Conservation (phyloP, 495 filamentous ascomycete genomes). For the Hypoxylon fuscum region DNA sequence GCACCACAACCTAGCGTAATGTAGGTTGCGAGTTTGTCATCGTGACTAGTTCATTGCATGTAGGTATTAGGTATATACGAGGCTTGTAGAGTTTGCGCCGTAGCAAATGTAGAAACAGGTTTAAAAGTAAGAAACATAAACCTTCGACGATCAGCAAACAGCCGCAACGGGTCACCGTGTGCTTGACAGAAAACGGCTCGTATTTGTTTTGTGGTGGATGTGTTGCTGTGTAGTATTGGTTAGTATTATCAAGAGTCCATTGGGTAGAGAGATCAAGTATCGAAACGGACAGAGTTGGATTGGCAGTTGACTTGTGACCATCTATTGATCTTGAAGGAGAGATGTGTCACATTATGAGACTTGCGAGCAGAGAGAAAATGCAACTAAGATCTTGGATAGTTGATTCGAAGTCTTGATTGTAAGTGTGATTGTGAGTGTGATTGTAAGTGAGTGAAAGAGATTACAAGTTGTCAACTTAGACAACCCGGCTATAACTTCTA, state of each 20-base stretch:
- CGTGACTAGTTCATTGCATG: conserved; percentile 15
- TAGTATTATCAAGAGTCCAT: background rate
- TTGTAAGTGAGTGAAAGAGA: too few relatives aligned
- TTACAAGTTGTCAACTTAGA: too few relatives aligned
- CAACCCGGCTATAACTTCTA: too few relatives aligned
- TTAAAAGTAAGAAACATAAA: conserved; percentile 16
- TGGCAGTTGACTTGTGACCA: too few relatives aligned
- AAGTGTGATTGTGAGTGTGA: too few relatives aligned
- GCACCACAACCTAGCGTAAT: conserved; percentile 12
- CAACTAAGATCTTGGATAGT: too few relatives aligned
- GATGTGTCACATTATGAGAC: too few relatives aligned
- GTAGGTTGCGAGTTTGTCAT: conserved; percentile 21
- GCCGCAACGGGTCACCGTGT: background rate
- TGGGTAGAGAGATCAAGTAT: background rate
- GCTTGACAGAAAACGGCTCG: background rate
- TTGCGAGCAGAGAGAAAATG: too few relatives aligned
- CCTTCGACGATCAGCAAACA: background rate
- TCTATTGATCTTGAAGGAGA: too few relatives aligned
- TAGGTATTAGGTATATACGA: conserved; percentile 37
- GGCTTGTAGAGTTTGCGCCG: conserved; percentile 21
- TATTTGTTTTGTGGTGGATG: conserved; percentile 4
- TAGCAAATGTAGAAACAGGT: conserved; percentile 26
- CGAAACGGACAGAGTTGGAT: background rate
- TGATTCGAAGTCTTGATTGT: too few relatives aligned
- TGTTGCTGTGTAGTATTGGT: background rate